Conservation (phyloP, 352 stramenopile species). For the Globisporangium echinulatum region DNA sequence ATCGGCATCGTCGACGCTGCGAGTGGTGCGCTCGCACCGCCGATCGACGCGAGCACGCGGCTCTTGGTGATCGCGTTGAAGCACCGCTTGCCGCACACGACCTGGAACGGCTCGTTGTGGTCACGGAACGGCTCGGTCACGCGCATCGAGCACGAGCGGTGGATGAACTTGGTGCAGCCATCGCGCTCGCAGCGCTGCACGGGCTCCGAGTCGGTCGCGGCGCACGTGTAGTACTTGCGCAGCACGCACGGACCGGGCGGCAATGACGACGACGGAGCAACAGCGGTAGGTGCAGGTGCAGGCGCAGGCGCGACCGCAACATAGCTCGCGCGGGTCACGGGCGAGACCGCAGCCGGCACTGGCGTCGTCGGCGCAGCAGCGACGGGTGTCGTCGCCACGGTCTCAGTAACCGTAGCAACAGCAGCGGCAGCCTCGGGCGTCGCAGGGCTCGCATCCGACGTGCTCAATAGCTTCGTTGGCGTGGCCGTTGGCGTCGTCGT, state of each 20-base stretch:
- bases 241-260: slow-evolving; percentile 6
- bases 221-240: slow-evolving; percentile 14
- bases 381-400: not conserved
- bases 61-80: slow-evolving; percentile 11
- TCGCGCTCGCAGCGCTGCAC: slow-evolving; percentile 12
- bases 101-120: not conserved
- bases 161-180: slow-evolving; percentile 11
- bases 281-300: no score
- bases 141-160: slow-evolving; percentile 13
- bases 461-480: no score
- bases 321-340: no score
- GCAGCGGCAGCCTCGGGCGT: not conserved
- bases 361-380: not conserved
- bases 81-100: slow-evolving; percentile 17
- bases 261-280: not conserved
- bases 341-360: not conserved
- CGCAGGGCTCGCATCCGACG: no score
- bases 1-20: not conserved
- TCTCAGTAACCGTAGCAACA: not conserved
- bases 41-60: not conserved
- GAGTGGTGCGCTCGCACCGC: no score
- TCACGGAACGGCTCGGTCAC: slow-evolving; percentile 13
- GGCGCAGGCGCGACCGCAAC: no score
- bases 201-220: slow-evolving; percentile 2
- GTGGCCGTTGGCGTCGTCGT: no score